Evolutionary conservation across 2,329 filamentous ascomycete species (phyloP), one percentile per base, ranked within the genome.

Genomic region (Scytalidium lignicola): DNA sequence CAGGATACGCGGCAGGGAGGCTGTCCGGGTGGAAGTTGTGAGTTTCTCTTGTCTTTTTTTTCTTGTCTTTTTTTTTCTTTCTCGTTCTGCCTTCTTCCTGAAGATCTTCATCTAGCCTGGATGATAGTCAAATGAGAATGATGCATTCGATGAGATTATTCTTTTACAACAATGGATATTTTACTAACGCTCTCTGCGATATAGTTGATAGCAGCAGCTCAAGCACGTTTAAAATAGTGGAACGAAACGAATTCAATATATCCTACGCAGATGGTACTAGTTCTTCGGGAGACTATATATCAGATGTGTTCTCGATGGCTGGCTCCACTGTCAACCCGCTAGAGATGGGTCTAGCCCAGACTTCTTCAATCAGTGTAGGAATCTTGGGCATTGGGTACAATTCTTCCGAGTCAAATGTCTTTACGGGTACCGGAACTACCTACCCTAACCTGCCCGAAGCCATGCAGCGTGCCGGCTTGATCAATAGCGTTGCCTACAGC

Each of bases 311-410:
- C 43, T 65, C 61, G 46, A 72, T 82, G 29, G 73, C 67, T 44
- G 72, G 70, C 19, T 64, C 68, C 13, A 67, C 62, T 1, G 65
- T 82, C 55, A 62, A 69, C 46, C 59, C 68, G 18, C 68, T 81
- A 53, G 73, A 81, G 63, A 73, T 78, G 19, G 79, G 78, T 17
- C 66, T 78, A 15, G 79, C 75, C 9, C 62, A 62, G 44, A 56
- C 67, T 21, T 72, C 73, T 1, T 69, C 69, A n/a, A 70, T 74
- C 13, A 68, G 70, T 42, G 74, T 72, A 0, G 79, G 79, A 28
- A 71, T 82, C 46, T 67, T 82, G 60, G 79, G 79, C 29, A 62
- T 83, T 20, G 78, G 78, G 42, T 79, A 77, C 59, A 48, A 54
- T 18, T 51, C 46, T 15, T 50, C 50, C 9, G 66, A 69, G 49